Evolutionary conservation across 352 stramenopile genomes (phyloP), one percentile per base, ranked within the genome.

Genomic region (Globisporangium sylvaticum): DNA sequence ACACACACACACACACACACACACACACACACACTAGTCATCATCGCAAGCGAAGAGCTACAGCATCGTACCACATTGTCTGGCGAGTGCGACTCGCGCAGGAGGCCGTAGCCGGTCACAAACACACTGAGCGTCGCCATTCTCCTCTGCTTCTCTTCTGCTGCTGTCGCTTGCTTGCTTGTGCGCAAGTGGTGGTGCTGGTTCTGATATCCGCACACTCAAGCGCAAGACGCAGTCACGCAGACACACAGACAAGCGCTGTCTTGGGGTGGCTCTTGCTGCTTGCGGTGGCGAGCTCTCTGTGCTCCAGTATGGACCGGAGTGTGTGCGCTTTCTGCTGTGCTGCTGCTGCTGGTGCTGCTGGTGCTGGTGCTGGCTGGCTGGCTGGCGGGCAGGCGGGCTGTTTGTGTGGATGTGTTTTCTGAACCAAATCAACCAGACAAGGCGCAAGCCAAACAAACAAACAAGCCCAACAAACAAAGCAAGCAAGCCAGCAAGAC

Each of bases 121-220:
- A 87, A 66, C 52, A 94, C 80, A 66, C 79, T 92, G 12, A 94
- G 76, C 67, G 82, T 85, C 67, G 81, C 77, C 81, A 90, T 91
- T 42, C n/a, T 67, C 31, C n/a, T 60, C 10, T 53, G 18, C 24
- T 31, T 48, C 22, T 18, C 39, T 65, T 22, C n/a, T 6, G 24
- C 24, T 46, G 48, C 24, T 34, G 22, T 27, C n/a, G 24, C n/a
- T 31, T 55, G 48, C 48, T 56, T 57, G 24, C 24, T 57, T 53
- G 39, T 63, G 58, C 25, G 37, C 42, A 20, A 55, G 22, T 64
- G 37, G 39, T 50, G 42, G 42, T n/a, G 42, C 15, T 48, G 39
- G 15, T 22, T 50, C 42, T 50, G 42, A 50, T 50, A 50, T 50
- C 42, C 42, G 18, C 42, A 50, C 42, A 22, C 42, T 37, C 31